phyloP scores from a whole-genome alignment of 768 basidiomycete species.

The Clavulina sp. region DNA sequence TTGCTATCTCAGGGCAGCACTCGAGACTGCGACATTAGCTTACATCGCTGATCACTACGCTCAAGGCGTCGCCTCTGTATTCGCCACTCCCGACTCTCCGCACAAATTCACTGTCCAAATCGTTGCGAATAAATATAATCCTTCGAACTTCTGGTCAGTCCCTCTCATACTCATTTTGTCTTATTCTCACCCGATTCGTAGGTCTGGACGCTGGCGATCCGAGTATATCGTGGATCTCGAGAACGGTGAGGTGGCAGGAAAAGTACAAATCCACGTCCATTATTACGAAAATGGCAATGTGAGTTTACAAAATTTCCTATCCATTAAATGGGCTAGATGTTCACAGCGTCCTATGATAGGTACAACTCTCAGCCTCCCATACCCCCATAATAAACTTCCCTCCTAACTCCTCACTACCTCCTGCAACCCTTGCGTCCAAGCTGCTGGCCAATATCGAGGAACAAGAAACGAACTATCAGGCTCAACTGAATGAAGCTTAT shows the following conservation, averaged over 20 bases:
- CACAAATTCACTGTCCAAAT: conserved; percentile 52
- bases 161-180: not conserved
- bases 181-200: conserved; percentile 17
- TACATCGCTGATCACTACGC: conserved; percentile 73
- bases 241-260: conserved; percentile 45
- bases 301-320: conserved; percentile 12
- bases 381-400: conserved; percentile 46
- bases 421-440: conserved; percentile 40
- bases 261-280: conserved; percentile 71
- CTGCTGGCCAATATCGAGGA: conserved; percentile 65
- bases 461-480: conserved; percentile 68
- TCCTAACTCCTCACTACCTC: conserved; percentile 34
- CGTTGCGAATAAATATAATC: conserved; percentile 94
- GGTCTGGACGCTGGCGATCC: conserved; percentile 93
- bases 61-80: conserved; percentile 60
- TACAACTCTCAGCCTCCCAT: conserved; percentile 74
- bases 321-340: not conserved
- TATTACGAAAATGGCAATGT: conserved; percentile 98
- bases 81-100: conserved; percentile 26
- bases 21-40: conserved; percentile 46
- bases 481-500: conserved; percentile 63
- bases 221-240: conserved; percentile 60
- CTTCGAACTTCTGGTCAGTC: conserved; percentile 72
- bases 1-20: conserved; percentile 32
- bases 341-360: conserved; percentile 27